Base-by-base conservation (phyloP, 371 early-diverging fungal genomes). In the Mortierella sp. region DNA sequence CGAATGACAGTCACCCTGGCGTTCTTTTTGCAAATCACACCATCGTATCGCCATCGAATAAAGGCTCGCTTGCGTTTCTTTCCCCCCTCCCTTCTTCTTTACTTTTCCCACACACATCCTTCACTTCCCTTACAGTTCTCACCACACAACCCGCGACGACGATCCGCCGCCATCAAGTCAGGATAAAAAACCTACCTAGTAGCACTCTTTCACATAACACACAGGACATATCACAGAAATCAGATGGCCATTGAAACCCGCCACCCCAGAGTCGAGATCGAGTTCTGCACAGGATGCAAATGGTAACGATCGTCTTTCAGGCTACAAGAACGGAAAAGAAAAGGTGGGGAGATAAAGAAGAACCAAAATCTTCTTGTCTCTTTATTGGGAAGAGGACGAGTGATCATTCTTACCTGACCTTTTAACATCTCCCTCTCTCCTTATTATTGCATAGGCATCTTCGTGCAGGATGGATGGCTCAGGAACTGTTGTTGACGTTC, bases 381-480 rank as follows among this genome's bases (percentile, higher is more conserved):
- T 63, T 6, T 34, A 34, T 19, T 21, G 63, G 42, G 42, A 38
- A 38, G 42, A 38, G 1, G 42, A 38, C 5, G 42, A 38, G 42
- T 5, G 42, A 38, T 38, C 42, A 38, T 38, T 38, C 42, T 38
- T 5, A 38, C 42, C 1, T 3, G 42, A 24, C 5, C 14, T 11
- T 8, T 47, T 38, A 38, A 68, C 21, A n/a, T n/a, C 57, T 21
- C 31, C 65, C 24, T 73, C 45, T 57, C 50, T 65, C 55, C 55
- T 44, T 47, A 75, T 54, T 63, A 57, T 50, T 50, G 21, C 13
- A 63, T 55, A 88, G 91, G 91, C 89, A 89, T 48, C 77, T 91
- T 77, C 91, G 91, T 42, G 90, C 90, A 82, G 95, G 93, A 48
- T 95, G 95, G 95, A 90, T 91, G 89, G 94, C 93, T 9, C 95